These are phyloP conservation scores for Selaginella tamariscina DNA, from an alignment of 75 land plant species.

Conservation along the genomic window DNA sequence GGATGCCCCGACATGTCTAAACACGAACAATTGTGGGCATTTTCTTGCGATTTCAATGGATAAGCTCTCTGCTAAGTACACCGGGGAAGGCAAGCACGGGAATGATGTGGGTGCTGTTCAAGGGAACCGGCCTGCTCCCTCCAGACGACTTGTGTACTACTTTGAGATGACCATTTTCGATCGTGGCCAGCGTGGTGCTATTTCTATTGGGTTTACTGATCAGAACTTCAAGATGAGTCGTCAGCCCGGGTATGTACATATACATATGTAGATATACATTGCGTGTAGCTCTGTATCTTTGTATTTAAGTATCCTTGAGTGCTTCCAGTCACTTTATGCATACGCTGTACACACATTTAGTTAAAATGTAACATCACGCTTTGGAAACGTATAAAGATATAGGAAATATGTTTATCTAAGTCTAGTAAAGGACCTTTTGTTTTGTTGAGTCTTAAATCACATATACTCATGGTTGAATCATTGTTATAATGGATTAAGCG, in stretches of 20 bases:
- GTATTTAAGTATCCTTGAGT: no score
- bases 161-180: conserved; percentile 72
- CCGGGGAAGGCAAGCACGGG: conserved; percentile 47
- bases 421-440: no score
- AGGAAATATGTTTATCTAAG: no score
- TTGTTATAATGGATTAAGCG: no score
- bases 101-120: conserved; percentile 93
- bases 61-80: conserved; percentile 71
- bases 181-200: conserved; percentile 54
- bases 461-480: no score
- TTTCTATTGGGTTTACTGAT: conserved; percentile 75
- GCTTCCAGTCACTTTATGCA: no score
- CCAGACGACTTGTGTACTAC: conserved; percentile 57
- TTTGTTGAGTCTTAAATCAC: no score
- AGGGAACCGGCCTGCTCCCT: conserved; percentile 69
- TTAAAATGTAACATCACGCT: no score
- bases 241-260: conserved; percentile 63
- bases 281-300: no score
- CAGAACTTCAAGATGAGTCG: conserved; percentile 59
- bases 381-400: no score
- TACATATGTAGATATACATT: neutral
- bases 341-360: no score
- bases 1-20: conserved; percentile 54
- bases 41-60: conserved; percentile 62
- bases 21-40: conserved; percentile 59